Evolutionary conservation across 352 stramenopile species (phyloP).

Genomic region (Pythium insidiosum): DNA sequence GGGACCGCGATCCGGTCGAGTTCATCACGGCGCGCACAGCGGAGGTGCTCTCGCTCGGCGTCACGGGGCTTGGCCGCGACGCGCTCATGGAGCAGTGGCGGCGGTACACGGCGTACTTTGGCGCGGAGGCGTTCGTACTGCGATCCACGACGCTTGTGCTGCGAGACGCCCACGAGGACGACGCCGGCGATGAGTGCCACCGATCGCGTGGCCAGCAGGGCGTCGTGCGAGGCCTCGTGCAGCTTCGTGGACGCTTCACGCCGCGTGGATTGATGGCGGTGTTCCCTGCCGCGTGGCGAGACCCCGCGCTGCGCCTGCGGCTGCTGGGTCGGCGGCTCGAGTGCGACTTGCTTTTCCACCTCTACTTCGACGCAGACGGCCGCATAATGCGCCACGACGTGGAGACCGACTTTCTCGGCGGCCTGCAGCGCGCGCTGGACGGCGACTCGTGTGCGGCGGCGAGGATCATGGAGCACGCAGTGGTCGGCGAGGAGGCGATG

Average conservation of each 20-base stretch:
- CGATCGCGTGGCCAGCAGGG: neutral
- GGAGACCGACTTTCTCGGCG: constrained; percentile 7
- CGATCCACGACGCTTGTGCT: neutral
- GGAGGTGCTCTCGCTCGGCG: neutral
- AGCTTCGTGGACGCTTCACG: constrained; percentile 5
- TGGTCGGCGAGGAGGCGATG: constrained; percentile 8
- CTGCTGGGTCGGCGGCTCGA: neutral
- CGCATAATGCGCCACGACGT: neutral
- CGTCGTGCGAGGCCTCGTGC: constrained; percentile 3
- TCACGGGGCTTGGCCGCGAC: constrained; percentile 2
- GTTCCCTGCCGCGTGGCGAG: constrained; percentile 3
- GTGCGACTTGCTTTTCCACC: constrained; percentile 1
- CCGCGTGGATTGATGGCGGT: neutral
- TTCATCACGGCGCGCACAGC: constrained; percentile 2
- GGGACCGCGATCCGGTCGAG: neutral
- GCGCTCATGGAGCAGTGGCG: constrained; percentile 13
- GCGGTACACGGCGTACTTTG: constrained; percentile 12
- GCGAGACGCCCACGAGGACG: too few relatives aligned
- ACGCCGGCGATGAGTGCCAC: neutral
- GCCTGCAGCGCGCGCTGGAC: constrained; percentile 16
- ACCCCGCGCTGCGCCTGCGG: constrained; percentile 1
- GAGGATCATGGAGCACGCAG: constrained; percentile 2
- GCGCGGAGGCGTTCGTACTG: constrained; percentile 3
- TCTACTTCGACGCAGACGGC: neutral
- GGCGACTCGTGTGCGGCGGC: constrained; percentile 3